Evolutionary conservation across 2,329 filamentous ascomycete species (phyloP).

Genomic region (Trichoderma koningiopsis): DNA sequence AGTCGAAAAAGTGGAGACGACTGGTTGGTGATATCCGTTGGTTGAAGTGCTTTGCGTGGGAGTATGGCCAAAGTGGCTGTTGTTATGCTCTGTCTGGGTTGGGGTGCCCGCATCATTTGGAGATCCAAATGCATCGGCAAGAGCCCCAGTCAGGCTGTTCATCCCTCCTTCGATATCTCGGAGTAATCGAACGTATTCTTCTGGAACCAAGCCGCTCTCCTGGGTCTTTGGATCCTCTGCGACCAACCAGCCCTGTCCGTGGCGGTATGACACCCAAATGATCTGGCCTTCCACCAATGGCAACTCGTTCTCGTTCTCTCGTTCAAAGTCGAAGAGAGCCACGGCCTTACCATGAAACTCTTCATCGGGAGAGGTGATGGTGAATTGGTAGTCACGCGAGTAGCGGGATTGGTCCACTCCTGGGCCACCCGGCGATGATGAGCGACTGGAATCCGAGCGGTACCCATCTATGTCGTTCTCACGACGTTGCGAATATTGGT

Average conservation of each 20-base stretch:
- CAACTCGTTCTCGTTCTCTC: slow-evolving; percentile 95
- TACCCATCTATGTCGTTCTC: slow-evolving; percentile 54
- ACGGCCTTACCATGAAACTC: slow-evolving; percentile 98
- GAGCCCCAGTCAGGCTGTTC: slow-evolving; percentile 67
- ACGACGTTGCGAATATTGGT: slow-evolving; percentile 43
- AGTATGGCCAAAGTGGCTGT: slow-evolving; percentile 48
- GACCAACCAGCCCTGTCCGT: slow-evolving; percentile 96
- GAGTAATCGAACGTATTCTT: slow-evolving; percentile 91
- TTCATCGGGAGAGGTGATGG: slow-evolving; percentile 91
- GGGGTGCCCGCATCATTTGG: slow-evolving; percentile 62
- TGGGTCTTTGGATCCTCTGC: slow-evolving; percentile 93
- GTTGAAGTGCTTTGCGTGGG: slow-evolving; percentile 49
- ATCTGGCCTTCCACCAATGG: slow-evolving; percentile 92
- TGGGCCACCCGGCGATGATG: slow-evolving; percentile 60
- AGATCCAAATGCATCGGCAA: slow-evolving; percentile 53
- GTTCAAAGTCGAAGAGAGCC: slow-evolving; percentile 89
- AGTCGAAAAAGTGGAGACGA: slow-evolving; percentile 70
- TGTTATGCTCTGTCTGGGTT: slow-evolving; percentile 60
- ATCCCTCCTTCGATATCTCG: slow-evolving; percentile 92
- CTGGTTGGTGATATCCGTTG: slow-evolving; percentile 69
- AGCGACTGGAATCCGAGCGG: slow-evolving; percentile 61
- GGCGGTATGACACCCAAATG: slow-evolving; percentile 93
- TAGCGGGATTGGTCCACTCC: slow-evolving; percentile 76
- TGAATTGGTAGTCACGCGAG: slow-evolving; percentile 91
- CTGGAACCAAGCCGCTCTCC: slow-evolving; percentile 92